These are phyloP conservation scores for Basidiobolus meristosporus DNA, from an alignment of 371 early-diverging fungal species.

Conservation along the genomic window DNA sequence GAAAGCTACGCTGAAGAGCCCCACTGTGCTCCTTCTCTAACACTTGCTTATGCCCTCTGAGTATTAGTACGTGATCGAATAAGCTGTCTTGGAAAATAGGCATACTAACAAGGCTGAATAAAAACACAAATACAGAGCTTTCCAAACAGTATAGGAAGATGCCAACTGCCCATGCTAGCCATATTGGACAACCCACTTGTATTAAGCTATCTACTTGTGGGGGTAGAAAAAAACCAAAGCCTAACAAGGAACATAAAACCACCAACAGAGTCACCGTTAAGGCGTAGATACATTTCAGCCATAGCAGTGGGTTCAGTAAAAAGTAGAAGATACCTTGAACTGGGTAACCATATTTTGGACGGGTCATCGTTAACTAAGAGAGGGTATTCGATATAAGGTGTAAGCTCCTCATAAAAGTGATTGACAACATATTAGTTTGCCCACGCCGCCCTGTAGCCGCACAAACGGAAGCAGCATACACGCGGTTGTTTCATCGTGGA, in stretches of 20 bases:
- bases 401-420: too few relatives aligned
- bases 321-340: conserved; percentile 9
- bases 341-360: conserved; percentile 7
- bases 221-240: too few relatives aligned
- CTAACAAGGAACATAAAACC: too few relatives aligned
- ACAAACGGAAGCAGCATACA: too few relatives aligned
- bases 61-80: conserved; percentile 4
- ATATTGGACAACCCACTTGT: conserved; percentile 1
- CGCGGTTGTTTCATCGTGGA: too few relatives aligned
- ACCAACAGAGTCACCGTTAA: too few relatives aligned
- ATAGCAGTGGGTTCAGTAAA: conserved; percentile 6
- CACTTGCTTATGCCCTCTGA: conserved; percentile 3
- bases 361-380: too few relatives aligned
- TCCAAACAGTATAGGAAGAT: conserved; percentile 2
- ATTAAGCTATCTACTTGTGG: conserved; percentile 2
- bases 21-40: conserved; percentile 3
- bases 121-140: not conserved
- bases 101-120: conserved; percentile 1
- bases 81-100: conserved; percentile 3
- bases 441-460: too few relatives aligned
- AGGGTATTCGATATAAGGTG: too few relatives aligned
- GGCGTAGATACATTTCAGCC: conserved; percentile 5
- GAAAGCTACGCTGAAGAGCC: conserved; percentile 1
- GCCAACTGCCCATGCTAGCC: conserved; percentile 2
- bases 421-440: too few relatives aligned